phyloP scores from a whole-genome alignment of 495 filamentous ascomycete genomes.

The Trichoderma orchidacearum region DNA sequence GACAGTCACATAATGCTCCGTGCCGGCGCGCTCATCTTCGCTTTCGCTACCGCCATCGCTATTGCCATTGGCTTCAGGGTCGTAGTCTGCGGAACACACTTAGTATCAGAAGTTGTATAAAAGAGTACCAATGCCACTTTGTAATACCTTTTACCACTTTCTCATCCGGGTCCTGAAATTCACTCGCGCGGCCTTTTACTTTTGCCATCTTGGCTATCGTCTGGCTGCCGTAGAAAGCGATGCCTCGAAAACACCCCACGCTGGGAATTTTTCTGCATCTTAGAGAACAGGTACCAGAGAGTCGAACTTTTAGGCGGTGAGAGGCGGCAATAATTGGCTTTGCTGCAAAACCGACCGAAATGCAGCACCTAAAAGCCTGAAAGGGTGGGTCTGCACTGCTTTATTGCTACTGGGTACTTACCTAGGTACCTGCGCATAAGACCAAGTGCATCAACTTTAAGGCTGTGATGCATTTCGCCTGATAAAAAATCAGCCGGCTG shows the following conservation, averaged over 20 bases:
- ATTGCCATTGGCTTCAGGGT: conserved; percentile 64
- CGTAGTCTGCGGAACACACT: conserved; percentile 50
- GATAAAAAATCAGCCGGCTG: no score
- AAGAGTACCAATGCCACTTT: background rate
- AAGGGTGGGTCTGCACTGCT: no score
- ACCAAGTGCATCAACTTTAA: no score
- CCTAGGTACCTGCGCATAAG: no score
- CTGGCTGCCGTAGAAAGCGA: background rate
- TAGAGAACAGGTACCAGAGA: background rate
- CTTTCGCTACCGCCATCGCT: conserved; percentile 38
- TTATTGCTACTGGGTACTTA: no score
- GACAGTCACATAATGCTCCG: conserved; percentile 78
- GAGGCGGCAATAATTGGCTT: conserved; percentile 18
- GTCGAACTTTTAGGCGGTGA: conserved; percentile 35
- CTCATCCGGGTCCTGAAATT: conserved; percentile 27
- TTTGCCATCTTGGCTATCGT: conserved; percentile 15
- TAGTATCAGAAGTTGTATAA: background rate
- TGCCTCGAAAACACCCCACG: conserved; percentile 7
- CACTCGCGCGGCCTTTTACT: conserved; percentile 17
- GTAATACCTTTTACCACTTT: conserved; percentile 23
- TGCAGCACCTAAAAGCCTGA: no score
- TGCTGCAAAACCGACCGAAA: background rate
- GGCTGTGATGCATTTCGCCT: no score
- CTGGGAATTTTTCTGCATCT: conserved; percentile 13
- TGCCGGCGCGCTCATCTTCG: conserved; percentile 37